Percentiles rank a stretch among this genome's conserved stretches.
phyloP scores from a whole-genome alignment of 2,329 filamentous ascomycete species.

The Penicillium sp. region DNA sequence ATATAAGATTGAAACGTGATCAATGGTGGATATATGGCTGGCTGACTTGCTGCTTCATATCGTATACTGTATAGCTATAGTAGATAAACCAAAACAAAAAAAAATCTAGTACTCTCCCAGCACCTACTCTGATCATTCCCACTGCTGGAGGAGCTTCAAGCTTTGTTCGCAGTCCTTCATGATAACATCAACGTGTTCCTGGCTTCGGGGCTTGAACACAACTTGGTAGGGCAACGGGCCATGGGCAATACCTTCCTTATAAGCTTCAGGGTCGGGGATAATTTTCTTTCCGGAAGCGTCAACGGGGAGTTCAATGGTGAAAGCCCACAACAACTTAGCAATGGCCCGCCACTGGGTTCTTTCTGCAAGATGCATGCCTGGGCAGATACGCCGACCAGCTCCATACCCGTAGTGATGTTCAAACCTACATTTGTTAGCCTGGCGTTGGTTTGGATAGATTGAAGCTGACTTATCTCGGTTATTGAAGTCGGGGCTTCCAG shows the following conservation, averaged over 20 bases:
- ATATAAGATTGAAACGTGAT: neutral
- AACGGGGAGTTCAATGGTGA: neutral
- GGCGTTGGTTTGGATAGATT: neutral
- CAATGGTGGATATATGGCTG: neutral
- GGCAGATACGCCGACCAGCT: conserved; percentile 2
- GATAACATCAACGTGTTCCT: neutral
- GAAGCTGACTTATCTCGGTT: conserved; percentile 46
- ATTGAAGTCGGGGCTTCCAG: conserved; percentile 36
- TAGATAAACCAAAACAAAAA: neutral
- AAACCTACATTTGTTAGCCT: neutral
- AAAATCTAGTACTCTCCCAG: neutral
- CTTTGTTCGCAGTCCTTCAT: neutral
- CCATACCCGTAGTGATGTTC: conserved; percentile 51
- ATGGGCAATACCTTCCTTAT: neutral
- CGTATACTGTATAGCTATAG: neutral
- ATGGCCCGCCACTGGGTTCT: neutral
- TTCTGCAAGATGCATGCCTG: neutral
- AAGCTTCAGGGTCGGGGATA: neutral
- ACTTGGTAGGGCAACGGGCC: neutral
- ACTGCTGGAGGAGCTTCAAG: neutral
- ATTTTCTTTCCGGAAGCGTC: neutral
- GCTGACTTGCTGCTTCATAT: neutral
- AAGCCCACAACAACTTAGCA: neutral
- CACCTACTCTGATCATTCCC: neutral
- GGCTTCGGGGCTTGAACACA: neutral